Evolutionary conservation across 352 stramenopile species (phyloP), one percentile per base, ranked within the genome.

Genomic region (Phytophthora pistaciae): DNA sequence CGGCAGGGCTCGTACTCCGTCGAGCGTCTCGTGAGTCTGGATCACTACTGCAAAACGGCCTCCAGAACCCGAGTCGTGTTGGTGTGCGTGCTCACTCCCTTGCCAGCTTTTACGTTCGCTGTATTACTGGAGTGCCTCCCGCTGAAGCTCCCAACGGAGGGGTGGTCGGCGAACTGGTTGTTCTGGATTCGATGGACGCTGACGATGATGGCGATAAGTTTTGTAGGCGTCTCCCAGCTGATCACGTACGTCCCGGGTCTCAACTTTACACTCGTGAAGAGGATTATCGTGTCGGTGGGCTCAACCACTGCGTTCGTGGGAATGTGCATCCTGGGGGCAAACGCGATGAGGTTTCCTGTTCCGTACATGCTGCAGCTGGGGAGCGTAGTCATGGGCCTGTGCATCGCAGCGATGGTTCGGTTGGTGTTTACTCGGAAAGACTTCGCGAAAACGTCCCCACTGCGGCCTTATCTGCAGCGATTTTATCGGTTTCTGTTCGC

Each of bases 91-190:
- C 50, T 72, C 1, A 72, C 58, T 1, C 68, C 68, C 3, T 1
- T 70, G 16, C 61, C 68, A 21, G 56, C 56, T 3, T 33, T 74
- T 10, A n/a, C 42, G 3, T 18, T 53, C 6, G 27, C 27, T 6
- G 18, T 70, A 7, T 14, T 63, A 18, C 29, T 66, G 18, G 68
- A 74, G 55, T 74, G 55, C 9, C 49, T 74, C 0, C 68, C 68
- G 20, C 20, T 74, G 3, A 40, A 53, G 8, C n/a, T 23, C n/a
- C 68, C 61, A 14, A 59, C 56, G 0, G 56, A 66, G 48, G 56
- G 67, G 38, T 70, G 61, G 68, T 25, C 40, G 18, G 48, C 56
- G 5, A 74, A 70, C 23, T 74, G 68, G 68, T 23, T 74, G 5
- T 74, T 70, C 20, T 66, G 61, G 61, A 49, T 74, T 31, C 67